Evolutionary conservation across 2,329 filamentous ascomycete genomes (phyloP), one percentile per base, ranked within the genome.

Genomic region (Alternaria ethzedia): DNA sequence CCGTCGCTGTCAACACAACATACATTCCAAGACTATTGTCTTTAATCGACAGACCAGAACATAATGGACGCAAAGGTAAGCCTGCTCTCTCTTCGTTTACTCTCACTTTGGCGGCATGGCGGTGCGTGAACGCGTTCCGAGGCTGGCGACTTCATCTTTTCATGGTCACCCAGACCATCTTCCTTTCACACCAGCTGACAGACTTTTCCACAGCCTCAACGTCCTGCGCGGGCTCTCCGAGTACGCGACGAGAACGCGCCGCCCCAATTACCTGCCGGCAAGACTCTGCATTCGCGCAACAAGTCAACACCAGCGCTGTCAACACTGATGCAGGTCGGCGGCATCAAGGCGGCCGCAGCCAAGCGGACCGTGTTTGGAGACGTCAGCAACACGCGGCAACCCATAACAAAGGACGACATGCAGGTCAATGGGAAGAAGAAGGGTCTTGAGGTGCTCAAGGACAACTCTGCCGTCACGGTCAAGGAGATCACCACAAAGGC

Each of bases 341-440:
- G 83, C 43, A 80, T 90, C 68, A 92, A 90, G 79, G 85, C 86
- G 57, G 85, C 87, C 54, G 85, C 87, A 61, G 85, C 89, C 59
- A 96, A 94, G 83, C 89, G 94, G 70, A 89, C 90, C 66, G 92
- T 89, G 12, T 94, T 96, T 80, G 91, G 88, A 54, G 94, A 97
- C 78, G 87, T 96, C 65, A 96, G 91, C 84, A 95, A 94, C 75
- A 89, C 84, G 44, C 80, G 75, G 56, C 72, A 75, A 47, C 73
- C 71, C 26, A 28, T 75, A 66, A 71, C 74, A 59, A 86, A 87
- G 71, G 89, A 91, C 77, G 89, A 91, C 71, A 83, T 83, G 41
- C 82, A 82, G 56, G 75, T 87, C 25, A 70, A 77, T 26, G 82
- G 80, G 62, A 77, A 78, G 63, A 80, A 81, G 44, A 81, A 80